These are phyloP conservation scores for Elongisporangium undulatum DNA, from an alignment of 352 stramenopile species.

Conservation along the genomic window DNA sequence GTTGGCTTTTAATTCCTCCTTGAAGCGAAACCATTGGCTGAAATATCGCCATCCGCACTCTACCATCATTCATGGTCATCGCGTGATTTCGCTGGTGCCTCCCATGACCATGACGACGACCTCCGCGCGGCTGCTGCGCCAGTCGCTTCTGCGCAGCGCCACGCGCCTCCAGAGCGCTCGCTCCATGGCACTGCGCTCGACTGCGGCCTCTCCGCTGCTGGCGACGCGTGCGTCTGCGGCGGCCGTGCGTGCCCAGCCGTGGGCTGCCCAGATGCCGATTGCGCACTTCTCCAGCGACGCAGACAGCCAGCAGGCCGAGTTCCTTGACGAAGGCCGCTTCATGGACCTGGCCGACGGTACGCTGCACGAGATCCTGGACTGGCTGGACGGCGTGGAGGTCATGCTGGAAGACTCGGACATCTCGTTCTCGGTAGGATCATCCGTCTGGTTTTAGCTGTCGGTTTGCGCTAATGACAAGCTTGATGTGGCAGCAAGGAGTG, in stretches of 20 bases:
- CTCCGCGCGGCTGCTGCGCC: neutral
- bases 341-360: slow-evolving; percentile 71
- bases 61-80: slow-evolving; percentile 1
- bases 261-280: neutral
- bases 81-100: neutral
- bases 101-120: neutral
- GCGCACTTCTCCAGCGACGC: slow-evolving; percentile 16
- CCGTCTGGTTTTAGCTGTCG: neutral
- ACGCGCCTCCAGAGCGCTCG: neutral
- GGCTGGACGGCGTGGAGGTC: slow-evolving; percentile 80
- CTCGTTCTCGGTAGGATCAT: slow-evolving; percentile 54
- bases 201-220: neutral
- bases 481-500: slow-evolving; percentile 88
- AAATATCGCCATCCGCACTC: neutral
- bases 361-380: slow-evolving; percentile 70
- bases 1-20: neutral
- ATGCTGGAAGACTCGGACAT: slow-evolving; percentile 85
- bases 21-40: neutral
- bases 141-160: neutral
- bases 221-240: neutral
- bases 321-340: slow-evolving; percentile 75
- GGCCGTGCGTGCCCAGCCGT: neutral
- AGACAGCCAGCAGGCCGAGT: neutral
- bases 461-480: neutral
- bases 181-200: neutral